phyloP scores from a whole-genome alignment of 441 rosid species.

The Sinapis alba region DNA sequence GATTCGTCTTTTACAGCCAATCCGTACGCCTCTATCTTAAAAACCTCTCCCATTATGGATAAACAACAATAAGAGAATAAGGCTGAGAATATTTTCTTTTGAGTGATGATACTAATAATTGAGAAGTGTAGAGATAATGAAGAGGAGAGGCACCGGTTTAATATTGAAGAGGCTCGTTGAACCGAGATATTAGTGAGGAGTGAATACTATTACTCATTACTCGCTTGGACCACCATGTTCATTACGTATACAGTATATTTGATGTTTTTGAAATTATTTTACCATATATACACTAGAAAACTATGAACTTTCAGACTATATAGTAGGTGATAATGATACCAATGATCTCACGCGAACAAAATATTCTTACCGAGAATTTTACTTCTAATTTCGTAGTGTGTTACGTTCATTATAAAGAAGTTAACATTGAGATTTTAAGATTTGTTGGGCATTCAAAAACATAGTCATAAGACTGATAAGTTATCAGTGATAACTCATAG shows the following conservation, averaged over 20 bases:
- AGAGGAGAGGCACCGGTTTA: not conserved
- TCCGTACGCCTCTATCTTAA: constrained; percentile 29
- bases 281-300: too few species aligned
- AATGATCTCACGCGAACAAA: too few species aligned
- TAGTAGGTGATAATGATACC: too few species aligned
- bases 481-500: not conserved
- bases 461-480: not conserved
- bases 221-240: not conserved
- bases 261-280: too few species aligned
- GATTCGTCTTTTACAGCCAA: constrained; percentile 29
- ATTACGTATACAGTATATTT: not conserved
- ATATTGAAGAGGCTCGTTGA: not conserved
- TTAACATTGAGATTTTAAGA: not conserved
- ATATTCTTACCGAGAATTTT: not conserved
- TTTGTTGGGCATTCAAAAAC: not conserved
- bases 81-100: not conserved
- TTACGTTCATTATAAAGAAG: not conserved
- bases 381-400: not conserved
- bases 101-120: not conserved
- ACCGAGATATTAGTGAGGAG: not conserved
- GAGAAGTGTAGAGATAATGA: not conserved
- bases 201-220: not conserved
- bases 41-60: constrained; percentile 26
- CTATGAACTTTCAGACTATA: too few species aligned
- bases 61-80: not conserved